Evolutionary conservation across 2,329 filamentous ascomycete genomes (phyloP), one percentile per base, ranked within the genome.

Genomic region (Didymella exigua): DNA sequence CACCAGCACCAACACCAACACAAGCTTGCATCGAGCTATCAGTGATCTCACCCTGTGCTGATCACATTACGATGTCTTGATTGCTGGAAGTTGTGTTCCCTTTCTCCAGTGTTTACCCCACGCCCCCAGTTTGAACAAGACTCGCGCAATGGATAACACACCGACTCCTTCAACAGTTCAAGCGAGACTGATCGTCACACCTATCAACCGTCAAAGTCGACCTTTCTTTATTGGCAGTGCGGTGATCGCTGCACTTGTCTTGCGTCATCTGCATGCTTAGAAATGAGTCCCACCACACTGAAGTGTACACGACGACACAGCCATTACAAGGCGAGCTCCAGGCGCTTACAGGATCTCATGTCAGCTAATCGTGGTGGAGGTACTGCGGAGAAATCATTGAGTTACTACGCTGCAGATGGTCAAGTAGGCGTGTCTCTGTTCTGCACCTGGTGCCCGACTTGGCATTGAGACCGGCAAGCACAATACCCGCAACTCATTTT

Each of bases 101-200:
- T 43, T 46, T 41, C 52, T 50, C 52, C 42, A 46, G 24, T 37
- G 24, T 37, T 46, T 36, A 37, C 52, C 46, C 46, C 46, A 55
- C 46, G 16, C n/a, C 46, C 46, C 46, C 52, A 42, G 52, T 49
- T 2, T 29, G 30, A 29, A 29, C 10, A 21, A 27, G 21, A 47
- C 43, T 30, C 31, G 42, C 52, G 52, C 52, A 55, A 55, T 47
- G 36, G 13, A 41, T n/a, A 31, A 19, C 36, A 33, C 41, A 31
- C 36, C 34, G 37, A 19, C 30, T 30, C 13, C 34, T 45, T 46
- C 46, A 41, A 46, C 41, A 40, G 10, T 37, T 50, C 27, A 34
- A 37, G 42, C 41, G 26, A 47, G 52, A 34, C 30, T 55, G 36
- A 47, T 55, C 47, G 42, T 46, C 41, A 36, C 29, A 46, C 46